A percentile compares a stretch with the other conserved stretches of the same genome.
phyloP scores from a whole-genome alignment of 2,329 filamentous ascomycete species.

The Mollisia scopiformis region DNA sequence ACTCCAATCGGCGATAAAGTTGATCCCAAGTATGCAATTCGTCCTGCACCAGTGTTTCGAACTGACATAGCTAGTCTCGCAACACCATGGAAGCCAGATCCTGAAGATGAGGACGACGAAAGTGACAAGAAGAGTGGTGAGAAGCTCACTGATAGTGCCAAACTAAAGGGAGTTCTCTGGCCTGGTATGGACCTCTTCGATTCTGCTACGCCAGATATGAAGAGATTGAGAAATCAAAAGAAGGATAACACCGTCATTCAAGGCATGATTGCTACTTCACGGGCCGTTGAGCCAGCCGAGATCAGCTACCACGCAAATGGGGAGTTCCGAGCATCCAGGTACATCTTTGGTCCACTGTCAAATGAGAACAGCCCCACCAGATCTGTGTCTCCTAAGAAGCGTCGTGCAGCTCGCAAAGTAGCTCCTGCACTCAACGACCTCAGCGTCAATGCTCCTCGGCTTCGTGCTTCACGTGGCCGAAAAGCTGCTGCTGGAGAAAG shows the following conservation, averaged over 20 bases:
- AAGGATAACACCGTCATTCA: conserved; percentile 74
- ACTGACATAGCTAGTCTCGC: conserved; percentile 22
- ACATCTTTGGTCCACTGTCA: conserved; percentile 64
- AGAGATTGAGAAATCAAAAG: conserved; percentile 75
- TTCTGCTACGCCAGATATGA: conserved; percentile 73
- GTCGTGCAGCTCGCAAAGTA: conserved; percentile 27
- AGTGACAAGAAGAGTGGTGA: conserved; percentile 22
- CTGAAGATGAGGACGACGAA: conserved; percentile 10
- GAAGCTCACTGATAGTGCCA: conserved; percentile 33
- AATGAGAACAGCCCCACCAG: conserved; percentile 47
- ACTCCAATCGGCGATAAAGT: conserved; percentile 15
- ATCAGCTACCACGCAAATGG: conserved; percentile 61
- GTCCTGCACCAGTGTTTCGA: background rate
- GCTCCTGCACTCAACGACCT: conserved; percentile 21
- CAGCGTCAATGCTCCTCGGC: conserved; percentile 30
- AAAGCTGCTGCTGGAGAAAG: conserved; percentile 15
- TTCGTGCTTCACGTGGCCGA: conserved; percentile 21
- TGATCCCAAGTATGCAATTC: conserved; percentile 26
- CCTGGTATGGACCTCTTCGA: conserved; percentile 84
- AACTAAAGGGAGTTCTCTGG: conserved; percentile 73
- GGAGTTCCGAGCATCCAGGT: conserved; percentile 53
- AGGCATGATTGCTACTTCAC: conserved; percentile 66
- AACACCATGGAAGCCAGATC: conserved; percentile 27
- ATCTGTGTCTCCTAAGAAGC: conserved; percentile 33
- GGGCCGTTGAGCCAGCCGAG: conserved; percentile 65